Evolutionary conservation across 257 asterid genomes (phyloP).

Genomic region (Forsythia viridissima): DNA sequence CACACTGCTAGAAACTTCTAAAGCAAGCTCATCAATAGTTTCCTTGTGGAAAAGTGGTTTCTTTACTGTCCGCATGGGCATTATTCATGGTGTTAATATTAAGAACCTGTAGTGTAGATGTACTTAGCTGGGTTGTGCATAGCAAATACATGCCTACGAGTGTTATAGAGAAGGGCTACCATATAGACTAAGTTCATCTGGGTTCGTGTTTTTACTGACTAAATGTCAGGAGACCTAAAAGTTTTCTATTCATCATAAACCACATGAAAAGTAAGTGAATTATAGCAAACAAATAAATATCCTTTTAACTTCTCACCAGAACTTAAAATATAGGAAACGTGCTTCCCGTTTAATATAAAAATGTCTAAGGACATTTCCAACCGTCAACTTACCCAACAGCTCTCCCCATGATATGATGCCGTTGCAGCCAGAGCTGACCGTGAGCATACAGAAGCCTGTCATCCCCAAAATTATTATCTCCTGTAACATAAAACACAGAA

Average conservation of each 20-base stretch:
- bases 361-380: background rate
- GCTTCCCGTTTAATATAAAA: constrained; percentile 11
- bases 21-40: background rate
- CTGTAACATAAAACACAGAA: constrained; percentile 43
- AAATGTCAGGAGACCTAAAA: background rate
- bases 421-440: constrained; percentile 93
- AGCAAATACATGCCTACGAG: background rate
- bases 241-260: background rate
- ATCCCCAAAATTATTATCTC: constrained; percentile 92
- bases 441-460: constrained; percentile 97
- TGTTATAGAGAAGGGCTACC: background rate
- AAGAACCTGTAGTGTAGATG: background rate
- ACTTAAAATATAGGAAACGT: constrained; percentile 8
- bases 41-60: background rate
- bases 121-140: background rate
- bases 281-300: constrained; percentile 13
- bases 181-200: background rate
- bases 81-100: background rate
- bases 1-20: background rate
- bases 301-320: constrained; percentile 8
- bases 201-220: background rate
- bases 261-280: constrained; percentile 2
- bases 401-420: constrained; percentile 98
- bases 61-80: background rate
- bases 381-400: constrained; percentile 91